Base-by-base conservation (phyloP, 1,284 basidiomycete species). In the Flammula alnicola region DNA sequence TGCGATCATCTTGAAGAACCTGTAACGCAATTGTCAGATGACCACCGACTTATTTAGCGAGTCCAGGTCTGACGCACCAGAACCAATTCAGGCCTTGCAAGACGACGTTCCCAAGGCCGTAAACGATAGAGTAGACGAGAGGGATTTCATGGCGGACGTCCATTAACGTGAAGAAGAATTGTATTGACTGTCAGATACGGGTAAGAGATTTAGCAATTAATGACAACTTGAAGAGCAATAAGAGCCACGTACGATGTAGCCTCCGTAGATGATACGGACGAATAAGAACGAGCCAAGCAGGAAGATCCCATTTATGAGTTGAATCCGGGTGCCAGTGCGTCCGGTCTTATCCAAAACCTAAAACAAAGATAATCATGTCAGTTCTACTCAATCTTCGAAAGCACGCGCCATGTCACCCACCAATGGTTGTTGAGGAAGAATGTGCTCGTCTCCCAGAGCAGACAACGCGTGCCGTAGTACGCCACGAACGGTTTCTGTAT, bases 391-490 rank as follows among this genome's bases (percentile, higher is more conserved):
- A 42, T 10, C 5, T 27, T 26, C 5, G 16, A 22, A 2, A 43
- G 12, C 14, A 31, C 17, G 14, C n/a, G 29, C 22, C 30, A n/a
- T 12, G 20, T 19, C n/a, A 30, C 44, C 62, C 23, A 87, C 87
- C 87, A 88, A 56, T 91, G 87, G 51, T 85, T 79, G 61, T 91
- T 86, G 51, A 91, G 71, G 67, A 91, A 90, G 47, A 89, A 77
- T 0, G 89, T 91, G 74, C 84, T 87, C 66, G 80, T 69, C 67
- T 90, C 88, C 89, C 88, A 91, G 16, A 91, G 70, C 33, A 91
- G 68, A 67, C 84, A 91, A 17, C 88, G 76, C 2, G 79, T 70
- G 9, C 76, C 85, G 60, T 83, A 90, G 68, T 89, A 91, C 5
- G 81, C 79, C 38, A 87, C 70, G 64, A 89, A 91, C 5, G 88